phyloP scores from a whole-genome alignment of 257 asterid species.

The Salvia rosmarinus region DNA sequence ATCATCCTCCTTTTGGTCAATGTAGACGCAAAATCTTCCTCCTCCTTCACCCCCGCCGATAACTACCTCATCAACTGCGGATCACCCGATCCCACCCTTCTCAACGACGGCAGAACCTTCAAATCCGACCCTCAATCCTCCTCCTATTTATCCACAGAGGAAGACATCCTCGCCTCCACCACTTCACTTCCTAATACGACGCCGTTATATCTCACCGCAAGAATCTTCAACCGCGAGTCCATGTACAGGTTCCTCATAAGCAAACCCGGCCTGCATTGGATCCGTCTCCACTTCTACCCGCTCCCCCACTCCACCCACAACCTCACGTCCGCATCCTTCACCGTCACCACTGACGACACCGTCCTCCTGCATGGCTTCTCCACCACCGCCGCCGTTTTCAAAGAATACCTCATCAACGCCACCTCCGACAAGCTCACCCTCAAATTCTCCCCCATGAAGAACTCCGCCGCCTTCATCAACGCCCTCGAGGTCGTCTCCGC shows the following conservation, averaged over 20 bases:
- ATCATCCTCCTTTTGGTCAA: conserved; percentile 37
- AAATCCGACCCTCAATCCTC: conserved; percentile 80
- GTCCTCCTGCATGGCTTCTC: conserved; percentile 84
- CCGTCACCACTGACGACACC: conserved; percentile 56
- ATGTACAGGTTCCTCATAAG: conserved; percentile 67
- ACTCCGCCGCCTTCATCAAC: conserved; percentile 73
- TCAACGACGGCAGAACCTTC: conserved; percentile 77
- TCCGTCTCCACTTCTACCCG: conserved; percentile 76
- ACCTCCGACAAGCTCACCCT: conserved; percentile 69
- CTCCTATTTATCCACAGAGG: conserved; percentile 76
- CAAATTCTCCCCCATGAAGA: conserved; percentile 71
- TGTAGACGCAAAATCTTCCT: conserved; percentile 30
- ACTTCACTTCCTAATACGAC: conserved; percentile 40
- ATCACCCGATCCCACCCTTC: conserved; percentile 49
- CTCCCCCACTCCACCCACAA: conserved; percentile 61
- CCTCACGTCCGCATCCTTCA: conserved; percentile 63
- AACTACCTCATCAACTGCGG: conserved; percentile 79
- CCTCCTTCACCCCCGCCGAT: conserved; percentile 64
- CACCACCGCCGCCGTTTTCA: conserved; percentile 40
- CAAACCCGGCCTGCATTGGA: conserved; percentile 67
- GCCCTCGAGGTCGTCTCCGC: conserved; percentile 88
- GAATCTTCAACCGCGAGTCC: conserved; percentile 65
- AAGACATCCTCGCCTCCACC: conserved; percentile 57
- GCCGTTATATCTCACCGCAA: conserved; percentile 44
- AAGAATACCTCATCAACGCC: conserved; percentile 77